Evolutionary conservation across 805 yeast genomes (phyloP), one percentile per base, ranked within the genome.

Genomic region (Danielia oregonensis): DNA sequence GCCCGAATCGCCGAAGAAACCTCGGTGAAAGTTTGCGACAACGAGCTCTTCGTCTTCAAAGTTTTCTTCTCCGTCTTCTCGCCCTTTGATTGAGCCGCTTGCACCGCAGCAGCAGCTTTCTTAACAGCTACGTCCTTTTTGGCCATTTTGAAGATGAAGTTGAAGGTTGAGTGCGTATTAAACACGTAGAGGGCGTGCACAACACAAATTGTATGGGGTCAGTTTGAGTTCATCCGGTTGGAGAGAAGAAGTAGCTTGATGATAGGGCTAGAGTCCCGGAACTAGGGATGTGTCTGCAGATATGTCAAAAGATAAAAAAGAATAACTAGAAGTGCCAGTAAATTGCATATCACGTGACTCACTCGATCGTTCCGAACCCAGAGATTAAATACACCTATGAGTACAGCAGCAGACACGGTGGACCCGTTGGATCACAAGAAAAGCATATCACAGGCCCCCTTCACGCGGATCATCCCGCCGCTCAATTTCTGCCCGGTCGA

Each of bases 401-500:
- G n/a, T n/a, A n/a, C n/a, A n/a, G n/a, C n/a, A n/a, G n/a, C n/a
- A n/a, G n/a, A n/a, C n/a, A n/a, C n/a, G n/a, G n/a, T 39, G 23
- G 46, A 42, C 25, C 46, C 43, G 21, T 32, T 39, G 35, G 40
- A 33, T 18, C 26, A 14, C 30, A 29, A 18, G 16, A 34, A 16
- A 17, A 27, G 31, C 19, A 52, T 65, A 18, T 49, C 56, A 5
- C 63, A 65, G 21, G 78, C 86, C 0, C 91, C 93, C 6, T 55
- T 68, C 25, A 62, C 76, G 43, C 63, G 87, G 29, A 80, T 86
- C 16, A 89, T 93, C 3, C 98, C 98, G 3, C 98, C 98, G 0
- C 63, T 89, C 44, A 93, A 93, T 61, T 91, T 91, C 57, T 84
- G 96, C 44, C 96, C 97, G 1, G 97, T 93, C 10, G 97, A 93